Conservation (phyloP, 495 filamentous ascomycete genomes). For the Hypoxylon cercidicola region DNA sequence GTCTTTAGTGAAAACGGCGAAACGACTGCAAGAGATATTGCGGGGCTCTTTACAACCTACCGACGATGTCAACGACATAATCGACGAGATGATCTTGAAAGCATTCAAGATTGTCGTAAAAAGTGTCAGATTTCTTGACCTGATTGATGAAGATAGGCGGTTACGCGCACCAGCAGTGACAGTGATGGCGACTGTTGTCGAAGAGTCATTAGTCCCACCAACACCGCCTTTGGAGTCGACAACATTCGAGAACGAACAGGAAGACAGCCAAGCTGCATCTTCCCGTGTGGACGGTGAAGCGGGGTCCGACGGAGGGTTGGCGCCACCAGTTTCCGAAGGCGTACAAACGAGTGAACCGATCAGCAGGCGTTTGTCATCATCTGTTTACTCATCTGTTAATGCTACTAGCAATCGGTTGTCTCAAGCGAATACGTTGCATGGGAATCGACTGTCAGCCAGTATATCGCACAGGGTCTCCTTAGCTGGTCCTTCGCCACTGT, state of each 20-base stretch:
- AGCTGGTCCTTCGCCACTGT: conserved; percentile 55
- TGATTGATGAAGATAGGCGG: conserved; percentile 76
- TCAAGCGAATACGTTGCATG: conserved; percentile 42
- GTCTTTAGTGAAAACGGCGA: conserved; percentile 85
- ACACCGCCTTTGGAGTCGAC: conserved; percentile 76
- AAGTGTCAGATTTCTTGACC: conserved; percentile 90
- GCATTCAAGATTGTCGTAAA: conserved; percentile 94
- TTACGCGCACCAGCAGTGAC: conserved; percentile 60
- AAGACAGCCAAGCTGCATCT: conserved; percentile 50
- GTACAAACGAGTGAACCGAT: conserved; percentile 46
- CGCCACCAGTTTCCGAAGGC: conserved; percentile 45
- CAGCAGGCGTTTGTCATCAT: conserved; percentile 59
- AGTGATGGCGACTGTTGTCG: conserved; percentile 69
- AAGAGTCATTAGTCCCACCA: conserved; percentile 71
- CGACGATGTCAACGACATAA: conserved; percentile 74
- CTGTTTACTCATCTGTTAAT: conserved; percentile 47
- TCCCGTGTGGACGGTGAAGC: conserved; percentile 47
- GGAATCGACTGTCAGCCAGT: conserved; percentile 58
- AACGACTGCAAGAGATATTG: conserved; percentile 76
- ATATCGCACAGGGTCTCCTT: conserved; percentile 65
- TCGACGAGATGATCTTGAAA: conserved; percentile 92
- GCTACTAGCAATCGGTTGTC: conserved; percentile 51
- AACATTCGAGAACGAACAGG: conserved; percentile 49
- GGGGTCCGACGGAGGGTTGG: conserved; percentile 41
- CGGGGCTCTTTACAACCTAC: conserved; percentile 54